Evolutionary conservation across 768 basidiomycete species (phyloP).

Genomic region (Boletus vinaceobasis): DNA sequence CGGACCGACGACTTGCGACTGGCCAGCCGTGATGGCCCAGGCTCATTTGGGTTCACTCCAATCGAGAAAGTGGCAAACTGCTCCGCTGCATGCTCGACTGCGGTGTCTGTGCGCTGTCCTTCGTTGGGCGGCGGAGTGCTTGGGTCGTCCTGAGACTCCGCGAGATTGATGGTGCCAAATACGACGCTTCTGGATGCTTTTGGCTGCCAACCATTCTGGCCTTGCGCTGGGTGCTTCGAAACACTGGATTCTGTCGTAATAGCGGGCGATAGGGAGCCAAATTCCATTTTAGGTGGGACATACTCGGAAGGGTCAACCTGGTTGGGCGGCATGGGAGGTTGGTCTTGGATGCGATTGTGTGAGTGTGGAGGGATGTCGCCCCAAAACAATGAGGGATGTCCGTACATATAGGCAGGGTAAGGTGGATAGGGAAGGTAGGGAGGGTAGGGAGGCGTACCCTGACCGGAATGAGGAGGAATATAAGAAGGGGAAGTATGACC

Average conservation of each 20-base stretch:
- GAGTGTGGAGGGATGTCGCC: conserved; percentile 18
- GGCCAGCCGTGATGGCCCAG: conserved; percentile 23
- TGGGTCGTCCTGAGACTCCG: conserved; percentile 18
- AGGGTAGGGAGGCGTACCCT: conserved; percentile 34
- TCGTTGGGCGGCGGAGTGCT: neutral
- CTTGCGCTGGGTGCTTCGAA: conserved; percentile 3
- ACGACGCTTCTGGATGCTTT: conserved; percentile 35
- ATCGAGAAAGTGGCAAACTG: conserved; percentile 41
- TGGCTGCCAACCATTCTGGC: conserved; percentile 5
- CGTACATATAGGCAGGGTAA: conserved; percentile 33
- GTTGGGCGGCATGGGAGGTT: conserved; percentile 8
- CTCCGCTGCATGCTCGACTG: conserved; percentile 22
- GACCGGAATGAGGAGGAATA: conserved; percentile 22
- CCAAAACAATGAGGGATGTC: conserved; percentile 41
- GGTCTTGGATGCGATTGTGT: conserved; percentile 18
- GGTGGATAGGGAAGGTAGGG: conserved; percentile 34
- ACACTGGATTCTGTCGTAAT: conserved; percentile 12
- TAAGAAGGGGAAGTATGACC: conserved; percentile 27
- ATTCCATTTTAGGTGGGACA: conserved; percentile 9
- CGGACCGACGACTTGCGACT: conserved; percentile 26
- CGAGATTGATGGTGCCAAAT: conserved; percentile 49
- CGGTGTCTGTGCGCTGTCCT: conserved; percentile 9
- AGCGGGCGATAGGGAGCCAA: conserved; percentile 16
- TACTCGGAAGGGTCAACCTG: conserved; percentile 13
- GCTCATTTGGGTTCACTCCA: conserved; percentile 41